Percentiles rank a stretch among this genome's conserved stretches.
phyloP scores from a whole-genome alignment of 441 rosid genomes.

The Adansonia madagascariensis region DNA sequence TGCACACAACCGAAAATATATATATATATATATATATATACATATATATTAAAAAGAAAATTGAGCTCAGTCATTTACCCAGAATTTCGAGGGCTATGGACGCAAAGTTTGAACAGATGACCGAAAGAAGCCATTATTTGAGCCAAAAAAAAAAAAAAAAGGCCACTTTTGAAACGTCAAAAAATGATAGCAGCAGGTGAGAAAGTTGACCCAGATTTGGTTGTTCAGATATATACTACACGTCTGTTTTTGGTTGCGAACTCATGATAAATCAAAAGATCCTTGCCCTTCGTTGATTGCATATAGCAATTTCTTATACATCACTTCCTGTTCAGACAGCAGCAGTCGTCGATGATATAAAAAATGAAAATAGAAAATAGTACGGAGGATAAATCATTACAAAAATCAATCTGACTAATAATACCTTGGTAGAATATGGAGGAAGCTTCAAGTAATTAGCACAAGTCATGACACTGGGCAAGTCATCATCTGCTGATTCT shows the following conservation, averaged over 20 bases:
- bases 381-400: not conserved
- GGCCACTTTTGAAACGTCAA: conserved; percentile 38
- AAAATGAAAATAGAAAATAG: not conserved
- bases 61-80: not conserved
- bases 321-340: conserved; percentile 74
- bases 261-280: conserved; percentile 92
- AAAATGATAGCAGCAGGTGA: conserved; percentile 38
- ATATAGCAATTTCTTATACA: conserved; percentile 89
- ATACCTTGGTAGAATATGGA: conserved; percentile 65
- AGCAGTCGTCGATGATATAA: conserved; percentile 23
- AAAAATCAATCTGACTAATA: not conserved
- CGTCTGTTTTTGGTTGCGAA: conserved; percentile 28
- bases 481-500: conserved; percentile 90
- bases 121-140: conserved; percentile 43
- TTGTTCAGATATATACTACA: conserved; percentile 40
- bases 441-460: conserved; percentile 99
- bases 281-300: conserved; percentile 99
- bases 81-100: not conserved
- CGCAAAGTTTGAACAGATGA: conserved; percentile 13
- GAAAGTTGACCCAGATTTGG: conserved; percentile 23
- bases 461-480: conserved; percentile 99
- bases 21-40: no score
- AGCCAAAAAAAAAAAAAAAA: conserved; percentile 30
- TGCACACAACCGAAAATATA: not conserved
- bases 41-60: not conserved